These are phyloP conservation scores for Boletus sensibilis DNA, from an alignment of 768 basidiomycete species.

Conservation along the genomic window DNA sequence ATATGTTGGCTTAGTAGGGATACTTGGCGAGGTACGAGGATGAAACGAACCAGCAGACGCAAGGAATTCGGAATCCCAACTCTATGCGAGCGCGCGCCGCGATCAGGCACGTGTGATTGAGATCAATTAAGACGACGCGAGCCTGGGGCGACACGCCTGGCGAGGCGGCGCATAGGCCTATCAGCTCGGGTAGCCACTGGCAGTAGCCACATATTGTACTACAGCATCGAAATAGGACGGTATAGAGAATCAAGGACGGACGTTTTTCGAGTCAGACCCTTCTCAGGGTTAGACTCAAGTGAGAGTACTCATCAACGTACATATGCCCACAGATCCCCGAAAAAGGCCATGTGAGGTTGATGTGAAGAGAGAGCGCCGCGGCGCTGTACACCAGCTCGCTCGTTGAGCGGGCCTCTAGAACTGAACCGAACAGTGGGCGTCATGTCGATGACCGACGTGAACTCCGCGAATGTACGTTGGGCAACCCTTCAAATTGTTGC, in stretches of 20 bases:
- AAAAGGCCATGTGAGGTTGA: constrained; percentile 2
- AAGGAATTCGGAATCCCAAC: background rate
- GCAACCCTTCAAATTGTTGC: background rate
- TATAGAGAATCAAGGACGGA: background rate
- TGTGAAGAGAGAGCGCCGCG: background rate
- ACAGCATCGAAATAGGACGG: background rate
- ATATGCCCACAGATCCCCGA: background rate
- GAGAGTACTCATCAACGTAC: background rate
- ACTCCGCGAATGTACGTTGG: background rate
- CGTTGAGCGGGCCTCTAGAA: background rate
- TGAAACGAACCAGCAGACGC: constrained; percentile 12
- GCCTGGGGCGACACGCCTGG: background rate
- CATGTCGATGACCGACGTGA: background rate
- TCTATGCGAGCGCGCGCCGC: background rate
- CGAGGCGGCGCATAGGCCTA: background rate
- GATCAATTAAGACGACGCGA: constrained; percentile 9
- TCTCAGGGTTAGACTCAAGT: constrained; percentile 7
- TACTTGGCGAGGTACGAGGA: background rate
- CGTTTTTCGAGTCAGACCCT: background rate
- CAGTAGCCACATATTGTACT: background rate
- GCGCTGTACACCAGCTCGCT: background rate
- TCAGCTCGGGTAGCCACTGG: background rate
- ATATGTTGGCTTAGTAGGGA: background rate
- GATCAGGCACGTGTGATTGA: constrained; percentile 12
- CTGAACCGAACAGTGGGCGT: background rate